Base-by-base conservation (phyloP, 768 basidiomycete species). In the Collybia sordida region DNA sequence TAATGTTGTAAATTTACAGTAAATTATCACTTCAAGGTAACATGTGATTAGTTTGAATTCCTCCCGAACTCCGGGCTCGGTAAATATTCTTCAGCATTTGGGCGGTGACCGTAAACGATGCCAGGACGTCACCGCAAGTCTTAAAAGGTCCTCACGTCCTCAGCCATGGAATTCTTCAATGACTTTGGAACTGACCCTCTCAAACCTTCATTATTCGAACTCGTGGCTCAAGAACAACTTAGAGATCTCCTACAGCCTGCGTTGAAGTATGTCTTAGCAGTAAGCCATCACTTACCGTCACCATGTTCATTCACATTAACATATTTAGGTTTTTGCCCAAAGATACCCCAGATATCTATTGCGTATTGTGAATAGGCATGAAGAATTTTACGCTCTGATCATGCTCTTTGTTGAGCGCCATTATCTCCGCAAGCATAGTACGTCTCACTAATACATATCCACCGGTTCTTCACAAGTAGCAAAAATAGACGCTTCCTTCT, bases 201-300 rank as follows among this genome's bases (percentile, higher is more conserved):
- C 41, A 88, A 88, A 54, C 90, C 90, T 2, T 89, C 90, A 9
- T 68, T 97, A 12, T 98, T 96, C 60, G 95, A 98, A 63, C 81
- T 98, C 9, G 76, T 97, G 34, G 93, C 93, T 6, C 91, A 97
- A 66, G 95, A 97, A 57, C 94, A 98, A 64, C 81, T 98, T 17
- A 74, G 89, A 51, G 92, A 95, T 63, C 77, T 97, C 6, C 77
- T 98, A 11, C 95, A 98, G 61, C 96, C 96, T 27, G 93, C 95
- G 12, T 72, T 97, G 63, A 93, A 95, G 71, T 98, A 98, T 72
- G 86, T 95, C 39, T 73, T 98, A 27, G 88, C 89, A 53, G 95
- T 95, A 65, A 72, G 87, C 19, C 31, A 11, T 21, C 31, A 4
- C 37, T 27, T 41, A 38, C 5, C 23, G 24, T 52, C 15, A 11